phyloP scores from a whole-genome alignment of 805 yeast species.

The Dipodascopsis uninucleata region DNA sequence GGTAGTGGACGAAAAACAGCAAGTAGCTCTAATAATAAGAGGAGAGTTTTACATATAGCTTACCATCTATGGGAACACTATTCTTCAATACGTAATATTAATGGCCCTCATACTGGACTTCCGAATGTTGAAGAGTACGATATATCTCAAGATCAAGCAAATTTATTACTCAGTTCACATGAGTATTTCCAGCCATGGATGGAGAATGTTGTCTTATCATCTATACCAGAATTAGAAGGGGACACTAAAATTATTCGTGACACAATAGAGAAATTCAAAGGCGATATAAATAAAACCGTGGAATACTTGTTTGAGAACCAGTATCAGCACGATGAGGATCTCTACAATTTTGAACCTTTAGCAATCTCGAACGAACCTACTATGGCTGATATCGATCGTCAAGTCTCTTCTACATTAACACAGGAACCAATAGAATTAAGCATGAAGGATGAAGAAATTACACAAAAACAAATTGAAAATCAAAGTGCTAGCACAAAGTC shows the following conservation, averaged over 20 bases:
- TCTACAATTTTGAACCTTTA: neutral
- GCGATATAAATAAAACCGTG: slow-evolving; percentile 21
- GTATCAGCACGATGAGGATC: slow-evolving; percentile 4
- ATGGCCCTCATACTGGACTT: slow-evolving; percentile 39
- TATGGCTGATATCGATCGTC: neutral
- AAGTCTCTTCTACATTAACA: neutral
- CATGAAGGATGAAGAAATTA: neutral
- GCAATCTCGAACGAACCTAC: neutral
- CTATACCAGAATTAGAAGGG: slow-evolving; percentile 15
- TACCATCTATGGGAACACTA: slow-evolving; percentile 46
- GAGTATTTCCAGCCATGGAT: slow-evolving; percentile 25
- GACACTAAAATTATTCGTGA: slow-evolving; percentile 10
- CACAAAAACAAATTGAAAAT: neutral
- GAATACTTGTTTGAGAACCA: slow-evolving; percentile 19
- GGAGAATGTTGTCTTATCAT: slow-evolving; percentile 19
- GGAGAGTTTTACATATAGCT: slow-evolving; percentile 36
- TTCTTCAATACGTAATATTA: slow-evolving; percentile 40
- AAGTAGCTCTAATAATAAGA: too few species aligned
- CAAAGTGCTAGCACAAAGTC: slow-evolving; percentile 2
- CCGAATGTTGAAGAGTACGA: slow-evolving; percentile 29
- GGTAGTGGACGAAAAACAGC: slow-evolving; percentile 1
- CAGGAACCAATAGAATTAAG: neutral
- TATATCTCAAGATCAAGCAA: slow-evolving; percentile 9
- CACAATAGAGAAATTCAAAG: slow-evolving; percentile 21
- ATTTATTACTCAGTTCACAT: slow-evolving; percentile 10